Base-by-base conservation (phyloP, 1,284 basidiomycete species). In the Papiliotrema terrestris region DNA sequence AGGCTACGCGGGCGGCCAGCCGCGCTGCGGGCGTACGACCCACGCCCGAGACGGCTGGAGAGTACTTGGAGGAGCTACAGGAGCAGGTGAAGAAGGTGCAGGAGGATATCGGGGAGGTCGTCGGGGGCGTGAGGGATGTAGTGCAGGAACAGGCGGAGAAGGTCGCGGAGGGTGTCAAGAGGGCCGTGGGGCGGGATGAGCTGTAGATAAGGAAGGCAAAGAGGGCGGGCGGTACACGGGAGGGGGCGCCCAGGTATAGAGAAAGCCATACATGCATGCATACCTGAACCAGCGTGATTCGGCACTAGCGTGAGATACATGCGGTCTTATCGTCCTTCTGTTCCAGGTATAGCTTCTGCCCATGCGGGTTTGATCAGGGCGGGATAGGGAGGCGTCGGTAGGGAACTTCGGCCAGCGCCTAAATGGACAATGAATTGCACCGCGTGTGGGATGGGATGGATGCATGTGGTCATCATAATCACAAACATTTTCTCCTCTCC, bases 11-110 rank as follows among this genome's bases (percentile, higher is more conserved):
- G 32, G 48, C 41, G 11, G 54, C 52, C 3, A 43, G 43, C 26
- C 29, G 46, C 29, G 59, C 59, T 20, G 56, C 37, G 11, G 57
- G 54, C 8, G 45, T 45, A 13, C 53, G 45, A 9, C 57, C 59
- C 15, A 50, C 57, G 9, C 54, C 59, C 9, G 59, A 61, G 57
- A 48, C 17, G 22, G 13, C 32, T 13, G 51, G 42, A 26, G 58
- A 59, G 39, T 48, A 57, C 44, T 35, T 54, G 8, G 58, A 59
- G 36, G 44, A 53, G 17, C 48, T 48, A n/a, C 20, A 43, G 46
- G 57, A 51, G 37, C 20, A 43, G 17, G 55, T 49, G 29, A 26
- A 26, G 39, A 38, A 29, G 32, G 23, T 47, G 17, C 46, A n/a
- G 17, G 51, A 49, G 41, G 35, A 42, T 25, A 17, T 29, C 32